These are phyloP conservation scores for Trichophyton rubrum DNA, from an alignment of 2,329 filamentous ascomycete genomes.

Conservation along the genomic window DNA sequence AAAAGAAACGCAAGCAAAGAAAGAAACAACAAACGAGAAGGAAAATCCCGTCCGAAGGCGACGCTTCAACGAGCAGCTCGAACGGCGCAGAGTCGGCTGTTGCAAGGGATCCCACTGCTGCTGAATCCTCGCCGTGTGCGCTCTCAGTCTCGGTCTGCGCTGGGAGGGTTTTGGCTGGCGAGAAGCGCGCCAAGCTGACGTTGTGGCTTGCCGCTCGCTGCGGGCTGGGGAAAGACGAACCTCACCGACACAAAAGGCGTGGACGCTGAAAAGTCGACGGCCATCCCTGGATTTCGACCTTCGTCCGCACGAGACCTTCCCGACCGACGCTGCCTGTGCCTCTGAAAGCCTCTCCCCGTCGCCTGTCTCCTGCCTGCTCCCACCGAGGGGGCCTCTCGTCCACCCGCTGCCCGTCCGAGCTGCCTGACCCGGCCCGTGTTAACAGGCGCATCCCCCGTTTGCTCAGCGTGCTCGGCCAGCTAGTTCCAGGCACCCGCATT, in stretches of 20 bases:
- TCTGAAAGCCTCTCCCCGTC: not conserved
- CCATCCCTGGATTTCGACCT: constrained; percentile 1
- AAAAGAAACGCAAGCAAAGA: not conserved
- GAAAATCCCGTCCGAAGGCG: too few relatives aligned
- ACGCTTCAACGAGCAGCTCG: too few relatives aligned
- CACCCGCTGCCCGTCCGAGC: not conserved
- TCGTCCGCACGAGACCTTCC: not conserved
- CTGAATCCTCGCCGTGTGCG: too few relatives aligned
- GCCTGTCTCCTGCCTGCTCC: not conserved
- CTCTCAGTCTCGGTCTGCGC: too few relatives aligned
- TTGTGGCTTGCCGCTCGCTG: not conserved
- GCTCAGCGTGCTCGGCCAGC: not conserved
- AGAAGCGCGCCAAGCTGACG: not conserved
- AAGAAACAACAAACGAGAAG: not conserved
- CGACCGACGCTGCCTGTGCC: not conserved
- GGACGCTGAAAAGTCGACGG: not conserved
- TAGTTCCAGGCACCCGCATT: not conserved
- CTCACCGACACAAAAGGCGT: not conserved
- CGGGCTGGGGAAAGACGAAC: not conserved
- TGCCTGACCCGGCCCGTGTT: not conserved
- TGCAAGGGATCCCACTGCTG: not conserved
- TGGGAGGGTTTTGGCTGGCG: too few relatives aligned
- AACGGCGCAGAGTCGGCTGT: not conserved
- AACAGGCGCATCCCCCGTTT: not conserved
- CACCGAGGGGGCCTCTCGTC: not conserved